A percentile compares a stretch with the other conserved stretches of the same genome.
These are phyloP conservation scores for Zasmidium cellare DNA, from an alignment of 2,329 filamentous ascomycete genomes.

Conservation along the genomic window DNA sequence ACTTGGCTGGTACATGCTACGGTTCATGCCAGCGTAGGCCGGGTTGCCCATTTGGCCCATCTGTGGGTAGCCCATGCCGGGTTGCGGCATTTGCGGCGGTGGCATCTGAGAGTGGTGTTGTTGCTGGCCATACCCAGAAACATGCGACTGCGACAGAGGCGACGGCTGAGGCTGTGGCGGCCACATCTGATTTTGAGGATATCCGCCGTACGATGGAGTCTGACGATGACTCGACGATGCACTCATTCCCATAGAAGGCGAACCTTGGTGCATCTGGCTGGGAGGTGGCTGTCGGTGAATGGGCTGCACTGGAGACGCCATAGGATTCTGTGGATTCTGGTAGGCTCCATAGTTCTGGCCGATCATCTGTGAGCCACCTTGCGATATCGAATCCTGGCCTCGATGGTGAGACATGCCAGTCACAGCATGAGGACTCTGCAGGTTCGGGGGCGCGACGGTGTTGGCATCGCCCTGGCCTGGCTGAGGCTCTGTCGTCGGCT, in stretches of 20 bases:
- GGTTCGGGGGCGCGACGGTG: conserved; percentile 43
- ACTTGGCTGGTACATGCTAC: conserved; percentile 51
- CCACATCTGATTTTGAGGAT: conserved; percentile 51
- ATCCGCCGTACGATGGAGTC: conserved; percentile 46
- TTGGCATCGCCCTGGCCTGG: conserved; percentile 38
- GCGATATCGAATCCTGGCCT: conserved; percentile 56
- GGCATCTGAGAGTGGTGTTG: conserved; percentile 53
- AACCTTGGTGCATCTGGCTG: conserved; percentile 60
- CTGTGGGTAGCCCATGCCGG: conserved; percentile 46
- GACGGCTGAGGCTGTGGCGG: conserved; percentile 50
- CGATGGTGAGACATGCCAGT: conserved; percentile 57
- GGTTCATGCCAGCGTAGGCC: conserved; percentile 47
- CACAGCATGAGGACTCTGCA: conserved; percentile 47
- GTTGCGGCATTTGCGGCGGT: conserved; percentile 47
- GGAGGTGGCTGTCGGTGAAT: conserved; percentile 60
- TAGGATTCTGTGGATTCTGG: conserved; percentile 68
- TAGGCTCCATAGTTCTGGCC: conserved; percentile 69
- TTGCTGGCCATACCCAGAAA: conserved; percentile 48
- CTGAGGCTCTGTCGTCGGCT: conserved; percentile 57
- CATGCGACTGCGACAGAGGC: conserved; percentile 47
- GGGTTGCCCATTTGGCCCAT: conserved; percentile 48
- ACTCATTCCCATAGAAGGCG: conserved; percentile 56
- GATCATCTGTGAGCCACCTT: conserved; percentile 56
- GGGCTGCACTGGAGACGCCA: conserved; percentile 72
- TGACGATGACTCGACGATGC: conserved; percentile 40